Evolutionary conservation across 805 yeast species (phyloP), one percentile per base, ranked within the genome.

Genomic region (Pichia nakasei): DNA sequence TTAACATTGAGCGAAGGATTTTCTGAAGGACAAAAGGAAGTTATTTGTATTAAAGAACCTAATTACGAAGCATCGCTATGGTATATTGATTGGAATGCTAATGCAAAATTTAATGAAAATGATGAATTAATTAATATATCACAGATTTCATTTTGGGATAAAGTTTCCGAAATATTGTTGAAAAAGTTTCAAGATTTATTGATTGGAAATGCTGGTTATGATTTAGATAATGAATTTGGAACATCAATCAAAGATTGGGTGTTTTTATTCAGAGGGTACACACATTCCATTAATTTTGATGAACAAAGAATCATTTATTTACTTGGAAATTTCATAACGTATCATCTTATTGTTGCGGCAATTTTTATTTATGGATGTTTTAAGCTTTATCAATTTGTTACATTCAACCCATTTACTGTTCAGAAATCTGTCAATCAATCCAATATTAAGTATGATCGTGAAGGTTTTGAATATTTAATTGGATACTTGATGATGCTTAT

Each of bases 21-120:
- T 29, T 32, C 43, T 4, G 85, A 95, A 94, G 97, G 85, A 2
- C 96, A 88, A 60, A 85, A 83, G 63, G 98, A 93, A 67, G 94
- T 91, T 11, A 65, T 87, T 35, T 93, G 98, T 61, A 73, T 87
- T 42, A 81, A 80, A 41, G 76, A 76, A 22, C 93, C 97, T 13
- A 75, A 77, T 17, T 60, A 70, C 43, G 75, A 76, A 22, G 78
- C 82, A 58, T 73, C 94, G 1, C 61, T 80, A 39, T 89, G 95
- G 85, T 76, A 68, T 54, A 64, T 89, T 50, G 96, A 88, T 57
- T 65, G 65, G 47, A 82, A 82, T 53, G 57, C 60, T 22, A 82
- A 80, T 59, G 84, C 83, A 15, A 53, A 63, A 43, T 59, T 72
- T 46, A 41, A 43, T 4, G 64, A 51, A 42, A 62, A 58, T 50